These are phyloP conservation scores for Cyamopsis tetragonoloba DNA, from an alignment of 306 rosid genomes.

Conservation along the genomic window DNA sequence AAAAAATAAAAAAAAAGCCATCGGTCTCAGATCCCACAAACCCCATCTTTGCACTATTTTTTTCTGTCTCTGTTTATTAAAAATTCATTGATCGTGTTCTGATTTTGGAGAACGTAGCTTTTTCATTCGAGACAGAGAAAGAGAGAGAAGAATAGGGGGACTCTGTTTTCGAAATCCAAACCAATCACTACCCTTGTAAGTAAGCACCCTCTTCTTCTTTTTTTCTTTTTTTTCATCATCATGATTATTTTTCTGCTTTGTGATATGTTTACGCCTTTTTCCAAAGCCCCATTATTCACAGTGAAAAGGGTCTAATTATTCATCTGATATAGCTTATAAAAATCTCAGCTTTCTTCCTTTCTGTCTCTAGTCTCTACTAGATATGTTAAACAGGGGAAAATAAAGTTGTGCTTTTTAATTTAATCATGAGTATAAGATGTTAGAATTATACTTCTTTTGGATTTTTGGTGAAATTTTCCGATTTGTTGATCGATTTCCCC, in stretches of 20 bases:
- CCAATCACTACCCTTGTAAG: conserved; percentile 34
- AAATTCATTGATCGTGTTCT: conserved; percentile 16
- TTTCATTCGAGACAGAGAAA: neutral
- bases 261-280: neutral
- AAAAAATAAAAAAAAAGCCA: neutral
- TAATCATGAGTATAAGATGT: neutral
- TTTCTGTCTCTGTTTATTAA: conserved; percentile 6
- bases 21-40: conserved; percentile 18
- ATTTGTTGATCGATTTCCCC: conserved; percentile 13
- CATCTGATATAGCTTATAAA: neutral
- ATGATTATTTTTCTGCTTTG: neutral
- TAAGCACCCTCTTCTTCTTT: neutral
- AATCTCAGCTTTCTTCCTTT: conserved; percentile 1
- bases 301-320: conserved; percentile 32
- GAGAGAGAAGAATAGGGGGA: neutral
- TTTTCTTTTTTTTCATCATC: neutral
- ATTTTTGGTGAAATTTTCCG: neutral
- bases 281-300: conserved; percentile 21
- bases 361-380: neutral
- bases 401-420: conserved; percentile 12
- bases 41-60: neutral
- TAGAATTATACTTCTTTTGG: neutral
- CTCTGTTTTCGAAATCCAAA: conserved; percentile 23
- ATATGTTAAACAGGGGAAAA: neutral
- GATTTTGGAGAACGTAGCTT: neutral